These are phyloP conservation scores for Trametes coccinea DNA, from an alignment of 768 basidiomycete species.

Conservation along the genomic window DNA sequence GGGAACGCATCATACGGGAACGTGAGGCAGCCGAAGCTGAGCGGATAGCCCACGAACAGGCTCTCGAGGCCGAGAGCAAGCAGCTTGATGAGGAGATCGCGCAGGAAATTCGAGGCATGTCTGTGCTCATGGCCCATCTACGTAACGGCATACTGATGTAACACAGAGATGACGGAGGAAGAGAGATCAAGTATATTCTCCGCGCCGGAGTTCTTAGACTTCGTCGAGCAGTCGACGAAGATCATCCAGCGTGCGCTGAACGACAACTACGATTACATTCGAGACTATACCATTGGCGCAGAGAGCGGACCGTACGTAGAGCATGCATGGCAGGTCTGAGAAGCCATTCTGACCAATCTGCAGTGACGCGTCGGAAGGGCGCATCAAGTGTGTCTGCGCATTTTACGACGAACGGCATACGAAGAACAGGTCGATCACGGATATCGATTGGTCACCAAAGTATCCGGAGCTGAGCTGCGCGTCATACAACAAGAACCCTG, in stretches of 20 bases:
- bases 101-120: constrained; percentile 75
- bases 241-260: constrained; percentile 93
- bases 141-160: background rate
- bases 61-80: constrained; percentile 79
- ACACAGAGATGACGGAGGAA: constrained; percentile 82
- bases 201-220: constrained; percentile 91
- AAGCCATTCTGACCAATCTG: constrained; percentile 2
- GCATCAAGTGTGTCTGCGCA: constrained; percentile 90
- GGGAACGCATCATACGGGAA: constrained; percentile 66
- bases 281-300: constrained; percentile 91
- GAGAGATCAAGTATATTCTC: constrained; percentile 78
- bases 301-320: constrained; percentile 76
- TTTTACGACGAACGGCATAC: constrained; percentile 92
- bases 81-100: constrained; percentile 86
- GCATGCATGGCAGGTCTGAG: background rate
- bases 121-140: no score
- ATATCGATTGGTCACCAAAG: constrained; percentile 98
- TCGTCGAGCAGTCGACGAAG: constrained; percentile 93
- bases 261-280: constrained; percentile 95
- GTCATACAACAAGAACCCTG: constrained; percentile 96
- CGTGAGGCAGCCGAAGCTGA: constrained; percentile 68
- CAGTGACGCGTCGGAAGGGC: constrained; percentile 89
- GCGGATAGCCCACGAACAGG: constrained; percentile 66
- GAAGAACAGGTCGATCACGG: constrained; percentile 93
- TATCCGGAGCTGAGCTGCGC: constrained; percentile 95